Base-by-base conservation (phyloP, 768 basidiomycete species). In the Rhodotorula babjevae region DNA sequence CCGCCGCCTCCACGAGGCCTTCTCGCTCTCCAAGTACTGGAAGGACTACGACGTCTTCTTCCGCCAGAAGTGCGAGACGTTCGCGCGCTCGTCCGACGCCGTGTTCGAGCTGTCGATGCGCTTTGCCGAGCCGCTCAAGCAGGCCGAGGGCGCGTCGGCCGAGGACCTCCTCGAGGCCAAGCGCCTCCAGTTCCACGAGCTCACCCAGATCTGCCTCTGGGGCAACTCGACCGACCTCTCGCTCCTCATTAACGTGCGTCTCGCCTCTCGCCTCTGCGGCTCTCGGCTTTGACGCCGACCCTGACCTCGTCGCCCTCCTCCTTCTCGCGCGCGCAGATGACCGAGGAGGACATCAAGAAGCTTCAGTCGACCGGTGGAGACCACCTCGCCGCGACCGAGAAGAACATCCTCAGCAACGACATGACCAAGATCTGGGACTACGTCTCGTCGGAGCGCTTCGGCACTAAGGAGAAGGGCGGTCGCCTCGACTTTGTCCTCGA, bases 341-440 rank as follows among this genome's bases (percentile, higher is more conserved):
- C 90, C 14, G 94, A 97, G 82, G 93, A 96, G 44, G 93, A 96
- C 81, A 96, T 97, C 83, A 93, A 93, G 80, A 87, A 89, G 59
- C 85, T 96, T n/a, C 94, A 97, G 80, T 93, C 93, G 23, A 95
- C 93, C 27, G 94, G 93, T 19, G 92, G 93, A n/a, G 94, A 93
- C 59, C 87, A 92, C 72, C 87, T 97, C 58, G 93, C 93, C 6
- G 91, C 92, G 3, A 93, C 94, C 3, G 93, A 95, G 82, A 93
- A 94, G 83, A 96, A 96, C 79, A 96, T 96, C 74, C 84, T 96
- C 44, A 93, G 93, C 49, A 95, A 96, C 81, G 84, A 93, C 79
- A 83, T 91, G 72, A 79, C 82, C 55, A 81, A 85, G 29, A 82
- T 92, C 16, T 93, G 92, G 91, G 86, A 89, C 29, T 82, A 86